Evolutionary conservation across 495 filamentous ascomycete genomes (phyloP).

Genomic region (Penicillium mononematosum): DNA sequence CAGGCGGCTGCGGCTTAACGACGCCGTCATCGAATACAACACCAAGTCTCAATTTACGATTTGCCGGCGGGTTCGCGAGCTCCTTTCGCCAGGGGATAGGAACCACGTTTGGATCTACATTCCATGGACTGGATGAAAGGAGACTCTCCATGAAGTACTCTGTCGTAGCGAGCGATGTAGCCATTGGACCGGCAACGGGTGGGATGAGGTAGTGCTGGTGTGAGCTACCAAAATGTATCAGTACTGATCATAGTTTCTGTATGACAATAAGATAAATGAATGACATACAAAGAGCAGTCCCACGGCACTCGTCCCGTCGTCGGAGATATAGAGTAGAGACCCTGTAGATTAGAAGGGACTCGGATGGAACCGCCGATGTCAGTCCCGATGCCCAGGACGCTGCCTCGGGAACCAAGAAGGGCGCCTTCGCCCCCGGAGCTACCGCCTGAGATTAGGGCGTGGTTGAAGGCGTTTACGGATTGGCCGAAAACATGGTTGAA

Average conservation of each 20-base stretch:
- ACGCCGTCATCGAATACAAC: constrained; percentile 53
- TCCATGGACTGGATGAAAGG: constrained; percentile 39
- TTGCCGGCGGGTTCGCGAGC: constrained; percentile 15
- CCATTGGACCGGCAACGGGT: constrained; percentile 45
- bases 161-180: constrained; percentile 38
- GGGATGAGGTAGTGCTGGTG: constrained; percentile 36
- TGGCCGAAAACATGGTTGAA: constrained; percentile 41
- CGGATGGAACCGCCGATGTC: constrained; percentile 68
- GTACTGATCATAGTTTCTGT: neutral
- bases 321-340: constrained; percentile 62
- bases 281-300: constrained; percentile 36
- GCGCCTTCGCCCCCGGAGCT: constrained; percentile 65
- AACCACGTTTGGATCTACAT: constrained; percentile 38
- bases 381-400: constrained; percentile 61
- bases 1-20: constrained; percentile 53
- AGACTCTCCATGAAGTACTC: constrained; percentile 44
- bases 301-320: constrained; percentile 56
- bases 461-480: constrained; percentile 57
- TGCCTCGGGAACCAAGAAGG: constrained; percentile 54
- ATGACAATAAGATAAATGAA: neutral
- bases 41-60: constrained; percentile 47
- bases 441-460: constrained; percentile 55
- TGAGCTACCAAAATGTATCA: constrained; percentile 12
- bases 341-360: constrained; percentile 60
- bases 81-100: constrained; percentile 45